phyloP scores from a whole-genome alignment of 2,329 filamentous ascomycete genomes.

The Diaporthe capsici region DNA sequence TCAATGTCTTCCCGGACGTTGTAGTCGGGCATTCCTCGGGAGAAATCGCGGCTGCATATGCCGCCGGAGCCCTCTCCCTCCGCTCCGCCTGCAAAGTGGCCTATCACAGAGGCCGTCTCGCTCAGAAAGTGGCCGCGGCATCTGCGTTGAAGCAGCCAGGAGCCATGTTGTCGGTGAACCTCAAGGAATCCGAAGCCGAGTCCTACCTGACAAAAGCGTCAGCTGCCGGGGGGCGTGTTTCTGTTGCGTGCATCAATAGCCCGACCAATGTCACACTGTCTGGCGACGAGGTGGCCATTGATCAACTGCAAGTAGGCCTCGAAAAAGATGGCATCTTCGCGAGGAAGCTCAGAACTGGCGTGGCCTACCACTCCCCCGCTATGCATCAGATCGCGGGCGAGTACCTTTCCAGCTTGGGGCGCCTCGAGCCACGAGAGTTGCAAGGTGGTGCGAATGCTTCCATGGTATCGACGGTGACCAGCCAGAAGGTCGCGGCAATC shows the following conservation, averaged over 20 bases:
- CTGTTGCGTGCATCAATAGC: too few relatives aligned
- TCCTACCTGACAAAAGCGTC: not conserved
- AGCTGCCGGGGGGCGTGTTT: conserved; percentile 41
- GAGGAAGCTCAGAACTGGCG: conserved; percentile 48
- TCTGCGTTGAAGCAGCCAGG: not conserved
- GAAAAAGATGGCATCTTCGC: conserved; percentile 48
- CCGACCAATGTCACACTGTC: too few relatives aligned
- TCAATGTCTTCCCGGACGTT: too few relatives aligned
- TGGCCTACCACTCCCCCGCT: conserved; percentile 48
- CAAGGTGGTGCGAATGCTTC: not conserved
- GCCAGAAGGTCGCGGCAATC: not conserved
- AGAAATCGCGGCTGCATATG: too few relatives aligned
- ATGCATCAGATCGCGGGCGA: not conserved
- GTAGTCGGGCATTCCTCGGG: too few relatives aligned
- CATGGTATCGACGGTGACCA: not conserved
- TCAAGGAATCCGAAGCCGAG: too few relatives aligned
- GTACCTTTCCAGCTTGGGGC: not conserved
- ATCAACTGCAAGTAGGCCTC: conserved; percentile 45
- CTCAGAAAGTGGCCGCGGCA: too few relatives aligned
- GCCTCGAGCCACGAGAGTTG: not conserved
- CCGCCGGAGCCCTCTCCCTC: too few relatives aligned
- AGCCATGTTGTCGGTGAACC: too few relatives aligned
- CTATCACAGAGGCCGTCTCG: too few relatives aligned
- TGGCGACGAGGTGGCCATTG: conserved; percentile 43
- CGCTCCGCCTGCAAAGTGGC: too few relatives aligned